Evolutionary conservation across 2,329 filamentous ascomycete genomes (phyloP), one percentile per base, ranked within the genome.

Genomic region (Daldinia sp.): DNA sequence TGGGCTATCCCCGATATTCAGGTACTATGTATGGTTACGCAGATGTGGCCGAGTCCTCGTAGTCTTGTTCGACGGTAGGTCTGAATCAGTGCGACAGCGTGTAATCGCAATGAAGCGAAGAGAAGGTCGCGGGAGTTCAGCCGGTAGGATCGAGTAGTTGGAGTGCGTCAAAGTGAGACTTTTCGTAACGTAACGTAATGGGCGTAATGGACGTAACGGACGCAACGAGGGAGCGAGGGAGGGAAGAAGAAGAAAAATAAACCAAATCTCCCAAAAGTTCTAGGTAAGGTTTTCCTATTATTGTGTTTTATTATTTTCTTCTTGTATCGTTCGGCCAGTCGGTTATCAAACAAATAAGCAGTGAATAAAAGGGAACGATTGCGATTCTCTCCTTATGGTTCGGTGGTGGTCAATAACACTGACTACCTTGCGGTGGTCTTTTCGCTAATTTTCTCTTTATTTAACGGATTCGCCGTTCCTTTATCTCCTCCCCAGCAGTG

Each of bases 1-100:
- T 71, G 58, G 39, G 55, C 59, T 67, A 61, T 66, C 56, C 61
- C 56, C 66, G 69, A 68, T 66, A 68, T 66, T 70, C 67, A 68
- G 61, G 67, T 30, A 70, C 58, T 66, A 68, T 59, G 67, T 30
- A 70, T 56, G 54, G 70, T 71, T 68, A 71, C 71, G 66, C 71
- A 59, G 68, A 72, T 63, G 64, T 63, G 68, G 66, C 64, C 60
- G 68, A 69, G 58, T 68, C 58, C 58, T 65, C 49, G 59, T 66
- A 64, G 68, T 62, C 68, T 61, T 69, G 70, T 71, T 74, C 63
- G 67, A 71, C 66, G 70, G 63, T 58, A 69, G 56, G 68, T 71
- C 58, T 74, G 69, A 67, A 71, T 75, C 71, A 71, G 73, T 75
- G 71, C 68, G 68, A 74, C 71, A 62, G 51, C 58, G 61, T 66